Evolutionary conservation across 768 basidiomycete genomes (phyloP).

Genomic region (Bullera alba): DNA sequence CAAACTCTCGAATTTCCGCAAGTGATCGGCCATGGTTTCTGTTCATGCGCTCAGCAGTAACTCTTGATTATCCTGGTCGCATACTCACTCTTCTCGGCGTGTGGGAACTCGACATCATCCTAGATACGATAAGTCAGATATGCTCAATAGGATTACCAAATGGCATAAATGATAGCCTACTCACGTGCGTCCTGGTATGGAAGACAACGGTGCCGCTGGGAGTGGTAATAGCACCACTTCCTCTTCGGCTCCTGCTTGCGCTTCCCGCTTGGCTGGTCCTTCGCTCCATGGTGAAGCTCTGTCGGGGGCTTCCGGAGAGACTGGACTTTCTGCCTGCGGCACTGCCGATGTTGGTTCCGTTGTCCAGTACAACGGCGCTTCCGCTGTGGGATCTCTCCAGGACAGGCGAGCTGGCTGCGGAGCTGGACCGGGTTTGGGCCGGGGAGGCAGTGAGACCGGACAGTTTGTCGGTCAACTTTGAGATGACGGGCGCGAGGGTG

Average conservation of each 20-base stretch:
- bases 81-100: slow-evolving; percentile 75
- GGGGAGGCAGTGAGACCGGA: neutral
- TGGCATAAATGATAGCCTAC: slow-evolving; percentile 9
- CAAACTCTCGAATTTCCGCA: slow-evolving; percentile 81
- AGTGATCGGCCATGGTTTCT: slow-evolving; percentile 82
- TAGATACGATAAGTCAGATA: no score
- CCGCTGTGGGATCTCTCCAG: slow-evolving; percentile 1
- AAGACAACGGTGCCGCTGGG: slow-evolving; percentile 72
- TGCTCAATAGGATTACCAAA: no score
- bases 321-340: slow-evolving; percentile 27
- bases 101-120: slow-evolving; percentile 65
- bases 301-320: slow-evolving; percentile 4
- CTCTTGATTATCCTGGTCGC: neutral
- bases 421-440: neutral
- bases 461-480: neutral
- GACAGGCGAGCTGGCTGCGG: neutral
- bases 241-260: slow-evolving; percentile 31
- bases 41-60: slow-evolving; percentile 2
- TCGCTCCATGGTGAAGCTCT: slow-evolving; percentile 23
- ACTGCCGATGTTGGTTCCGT: slow-evolving; percentile 36
- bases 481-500: no score
- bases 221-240: slow-evolving; percentile 59
- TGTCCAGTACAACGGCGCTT: slow-evolving; percentile 30
- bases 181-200: slow-evolving; percentile 81
- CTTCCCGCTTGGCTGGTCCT: slow-evolving; percentile 12